Evolutionary conservation across 805 yeast genomes (phyloP), one percentile per base, ranked within the genome.

Genomic region (Candida tallmaniae): DNA sequence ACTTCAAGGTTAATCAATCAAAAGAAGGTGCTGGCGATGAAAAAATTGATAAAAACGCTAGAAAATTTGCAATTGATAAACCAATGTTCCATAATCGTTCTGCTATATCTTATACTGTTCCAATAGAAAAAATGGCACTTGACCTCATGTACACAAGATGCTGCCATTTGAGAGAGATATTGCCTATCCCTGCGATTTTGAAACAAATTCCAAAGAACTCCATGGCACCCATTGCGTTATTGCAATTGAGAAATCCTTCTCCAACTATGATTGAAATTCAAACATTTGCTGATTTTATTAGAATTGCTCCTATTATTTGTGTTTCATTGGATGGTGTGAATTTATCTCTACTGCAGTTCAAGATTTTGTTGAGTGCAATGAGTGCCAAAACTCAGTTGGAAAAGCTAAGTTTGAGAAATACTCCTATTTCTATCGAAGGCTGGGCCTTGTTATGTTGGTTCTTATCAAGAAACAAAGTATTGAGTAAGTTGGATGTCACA

Each of bases 201-300:
- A 82, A 83, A 50, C 72, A 66, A 39, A 70, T 89, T 41, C 84
- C 85, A 1, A 79, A 78, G 50, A 86, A 83, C 15, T 78, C 87
- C 19, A 72, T 80, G 29, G 79, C 84, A 1, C 95, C 96, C 4
- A 56, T 89, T 16, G 78, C 85, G 5, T 53, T 75, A 3, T 55
- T 89, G 38, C 86, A 82, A 48, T 65, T 90, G 39, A 64, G 84
- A 48, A 89, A 89, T 51, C 94, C 96, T n/a, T 69, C 77, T 34
- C 97, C 97, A 2, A 84, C 96, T 0, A 62, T 86, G 64, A 80
- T 90, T 44, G 97, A 89, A 60, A 73, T 89, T 16, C 74, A 85
- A 41, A 80, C 96, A 3, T 86, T 90, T 56, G 77, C 94, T 9
- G 97, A 89, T 58, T 90, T 89, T 48, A 67, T 88, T 27, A 65